Evolutionary conservation across 495 filamentous ascomycete genomes (phyloP).

Genomic region (Neurospora terricola): DNA sequence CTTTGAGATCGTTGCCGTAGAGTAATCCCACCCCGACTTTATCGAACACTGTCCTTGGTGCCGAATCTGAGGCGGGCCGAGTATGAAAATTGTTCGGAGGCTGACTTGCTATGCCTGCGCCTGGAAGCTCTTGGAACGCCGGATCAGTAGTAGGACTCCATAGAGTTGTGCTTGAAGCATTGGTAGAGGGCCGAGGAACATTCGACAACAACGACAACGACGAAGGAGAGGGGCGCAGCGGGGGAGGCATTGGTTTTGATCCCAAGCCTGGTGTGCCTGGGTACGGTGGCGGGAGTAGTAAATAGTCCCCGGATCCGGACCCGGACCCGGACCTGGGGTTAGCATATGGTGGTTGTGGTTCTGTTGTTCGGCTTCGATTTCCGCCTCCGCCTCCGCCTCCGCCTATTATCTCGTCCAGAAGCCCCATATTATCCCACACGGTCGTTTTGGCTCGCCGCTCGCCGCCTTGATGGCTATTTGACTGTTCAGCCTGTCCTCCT

Average conservation of each 20-base stretch:
- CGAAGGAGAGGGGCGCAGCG: background rate
- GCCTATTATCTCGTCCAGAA: constrained; percentile 38
- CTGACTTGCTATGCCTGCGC: background rate
- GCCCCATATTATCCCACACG: constrained; percentile 42
- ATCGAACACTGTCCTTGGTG: background rate
- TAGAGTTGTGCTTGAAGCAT: background rate
- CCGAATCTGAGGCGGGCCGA: too few relatives aligned
- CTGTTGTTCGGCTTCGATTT: background rate
- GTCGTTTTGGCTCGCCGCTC: constrained; percentile 43
- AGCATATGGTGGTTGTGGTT: background rate
- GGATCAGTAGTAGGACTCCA: background rate
- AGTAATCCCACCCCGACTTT: background rate
- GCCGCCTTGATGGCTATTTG: constrained; percentile 29
- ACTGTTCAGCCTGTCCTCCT: background rate
- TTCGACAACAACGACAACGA: background rate
- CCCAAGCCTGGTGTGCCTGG: background rate
- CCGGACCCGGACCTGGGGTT: background rate
- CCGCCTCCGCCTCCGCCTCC: constrained; percentile 1
- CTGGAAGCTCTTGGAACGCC: background rate
- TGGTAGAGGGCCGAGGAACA: background rate
- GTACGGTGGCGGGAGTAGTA: background rate
- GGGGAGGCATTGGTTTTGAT: background rate
- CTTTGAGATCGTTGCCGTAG: background rate
- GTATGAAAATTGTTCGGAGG: too few relatives aligned
- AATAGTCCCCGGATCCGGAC: background rate